phyloP scores from a whole-genome alignment of 768 basidiomycete genomes.

The Agrocybe chaxingu region DNA sequence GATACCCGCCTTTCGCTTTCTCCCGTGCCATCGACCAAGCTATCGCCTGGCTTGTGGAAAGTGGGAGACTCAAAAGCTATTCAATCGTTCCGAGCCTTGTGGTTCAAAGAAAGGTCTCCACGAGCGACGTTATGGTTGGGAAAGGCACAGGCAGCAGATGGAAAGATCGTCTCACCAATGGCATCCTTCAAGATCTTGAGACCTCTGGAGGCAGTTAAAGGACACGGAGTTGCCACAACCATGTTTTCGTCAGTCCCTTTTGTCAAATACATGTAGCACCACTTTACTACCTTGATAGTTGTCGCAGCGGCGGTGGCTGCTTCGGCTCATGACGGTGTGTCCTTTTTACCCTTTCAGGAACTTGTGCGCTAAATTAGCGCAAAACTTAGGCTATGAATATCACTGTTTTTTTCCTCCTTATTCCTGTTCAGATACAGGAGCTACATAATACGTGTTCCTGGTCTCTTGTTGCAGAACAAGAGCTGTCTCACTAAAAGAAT shows the following conservation, averaged over 20 bases:
- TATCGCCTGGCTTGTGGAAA: conserved; percentile 61
- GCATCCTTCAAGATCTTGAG: conserved; percentile 34
- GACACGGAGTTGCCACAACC: background rate
- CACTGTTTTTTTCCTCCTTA: no score
- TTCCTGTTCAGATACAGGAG: no score
- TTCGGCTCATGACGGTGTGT: no score
- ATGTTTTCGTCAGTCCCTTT: background rate
- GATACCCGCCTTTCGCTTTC: conserved; percentile 67
- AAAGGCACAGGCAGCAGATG: conserved; percentile 46
- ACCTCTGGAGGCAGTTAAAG: background rate
- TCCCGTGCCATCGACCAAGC: conserved; percentile 78
- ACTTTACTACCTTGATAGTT: no score
- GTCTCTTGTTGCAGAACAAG: no score
- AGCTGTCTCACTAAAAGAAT: no score
- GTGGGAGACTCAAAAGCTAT: conserved; percentile 51
- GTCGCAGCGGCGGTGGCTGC: no score
- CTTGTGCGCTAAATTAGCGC: no score
- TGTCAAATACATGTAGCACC: no score
- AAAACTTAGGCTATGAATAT: no score
- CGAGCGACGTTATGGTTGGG: conserved; percentile 54
- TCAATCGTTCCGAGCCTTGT: conserved; percentile 68
- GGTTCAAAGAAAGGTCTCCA: conserved; percentile 56
- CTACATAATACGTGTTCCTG: no score
- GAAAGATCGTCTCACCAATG: conserved; percentile 47
- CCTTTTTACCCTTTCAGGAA: no score